phyloP scores from a whole-genome alignment of 2,329 filamentous ascomycete species.

The Huntiella decipiens region DNA sequence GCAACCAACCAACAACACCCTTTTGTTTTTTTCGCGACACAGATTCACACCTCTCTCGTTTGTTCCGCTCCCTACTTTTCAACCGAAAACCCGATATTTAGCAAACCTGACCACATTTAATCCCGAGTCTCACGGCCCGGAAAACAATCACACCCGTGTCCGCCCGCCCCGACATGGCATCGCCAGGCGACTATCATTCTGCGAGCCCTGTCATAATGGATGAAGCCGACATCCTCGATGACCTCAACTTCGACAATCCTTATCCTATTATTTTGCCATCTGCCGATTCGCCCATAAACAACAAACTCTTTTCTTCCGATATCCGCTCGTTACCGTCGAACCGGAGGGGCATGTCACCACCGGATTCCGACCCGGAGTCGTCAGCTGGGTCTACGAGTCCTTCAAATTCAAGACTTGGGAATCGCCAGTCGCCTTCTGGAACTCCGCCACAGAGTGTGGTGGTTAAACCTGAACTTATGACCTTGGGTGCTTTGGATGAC shows the following conservation, averaged over 20 bases:
- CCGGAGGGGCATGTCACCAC: conserved; percentile 10
- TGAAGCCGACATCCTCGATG: conserved; percentile 7
- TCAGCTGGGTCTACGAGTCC: conserved; percentile 10
- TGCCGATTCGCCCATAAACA: neutral
- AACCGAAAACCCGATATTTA: too few relatives aligned
- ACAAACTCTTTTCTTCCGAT: conserved; percentile 8
- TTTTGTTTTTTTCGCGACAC: neutral
- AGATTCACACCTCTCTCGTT: neutral
- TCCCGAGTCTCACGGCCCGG: conserved; percentile 1
- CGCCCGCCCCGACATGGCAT: conserved; percentile 8
- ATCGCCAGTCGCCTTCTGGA: conserved; percentile 9
- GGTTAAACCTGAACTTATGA: conserved; percentile 2
- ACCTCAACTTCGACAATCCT: conserved; percentile 8
- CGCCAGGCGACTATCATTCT: conserved; percentile 7
- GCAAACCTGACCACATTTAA: neutral
- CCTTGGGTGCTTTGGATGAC: conserved; percentile 7
- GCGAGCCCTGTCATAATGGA: conserved; percentile 11
- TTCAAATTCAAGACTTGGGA: conserved; percentile 7
- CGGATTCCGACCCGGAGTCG: conserved; percentile 11
- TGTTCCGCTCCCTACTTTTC: neutral
- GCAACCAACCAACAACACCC: too few relatives aligned
- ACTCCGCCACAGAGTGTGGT: conserved; percentile 8
- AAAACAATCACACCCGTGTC: neutral
- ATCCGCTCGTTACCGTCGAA: conserved; percentile 6
- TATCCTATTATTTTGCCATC: conserved; percentile 8